phyloP scores from a whole-genome alignment of 169 alveolate species.

The Ichthyophthirius multifiliis region DNA sequence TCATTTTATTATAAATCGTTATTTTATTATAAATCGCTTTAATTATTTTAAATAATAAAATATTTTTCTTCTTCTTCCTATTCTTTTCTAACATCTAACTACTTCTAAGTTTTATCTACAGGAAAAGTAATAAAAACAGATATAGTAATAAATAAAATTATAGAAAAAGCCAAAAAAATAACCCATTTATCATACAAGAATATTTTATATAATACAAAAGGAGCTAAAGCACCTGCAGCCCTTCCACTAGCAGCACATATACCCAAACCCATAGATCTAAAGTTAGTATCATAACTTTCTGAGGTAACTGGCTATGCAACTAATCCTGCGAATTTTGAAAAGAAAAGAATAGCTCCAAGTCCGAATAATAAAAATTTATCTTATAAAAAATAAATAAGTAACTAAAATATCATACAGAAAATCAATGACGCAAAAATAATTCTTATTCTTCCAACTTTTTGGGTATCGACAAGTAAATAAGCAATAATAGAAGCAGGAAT shows the following conservation, averaged over 20 bases:
- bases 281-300: slow-evolving; percentile 25
- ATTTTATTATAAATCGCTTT: too few species aligned
- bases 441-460: slow-evolving; percentile 12
- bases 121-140: not conserved
- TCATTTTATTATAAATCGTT: too few species aligned
- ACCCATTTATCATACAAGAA: slow-evolving; percentile 16
- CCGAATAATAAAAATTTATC: slow-evolving; percentile 12
- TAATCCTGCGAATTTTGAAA: slow-evolving; percentile 14
- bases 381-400: slow-evolving; percentile 18
- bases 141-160: not conserved
- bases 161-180: slow-evolving; percentile 6
- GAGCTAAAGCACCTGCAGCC: slow-evolving; percentile 18
- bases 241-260: slow-evolving; percentile 17
- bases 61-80: too few species aligned
- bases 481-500: slow-evolving; percentile 30
- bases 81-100: too few species aligned
- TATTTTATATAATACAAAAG: slow-evolving; percentile 12
- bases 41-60: too few species aligned
- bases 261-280: slow-evolving; percentile 32
- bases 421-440: not conserved
- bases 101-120: slow-evolving; percentile 6
- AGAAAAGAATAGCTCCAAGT: slow-evolving; percentile 10
- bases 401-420: not conserved
- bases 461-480: not conserved
- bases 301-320: slow-evolving; percentile 12